Evolutionary conservation across 345 rosid species (phyloP).

Genomic region (Orychophragmus violaceus): DNA sequence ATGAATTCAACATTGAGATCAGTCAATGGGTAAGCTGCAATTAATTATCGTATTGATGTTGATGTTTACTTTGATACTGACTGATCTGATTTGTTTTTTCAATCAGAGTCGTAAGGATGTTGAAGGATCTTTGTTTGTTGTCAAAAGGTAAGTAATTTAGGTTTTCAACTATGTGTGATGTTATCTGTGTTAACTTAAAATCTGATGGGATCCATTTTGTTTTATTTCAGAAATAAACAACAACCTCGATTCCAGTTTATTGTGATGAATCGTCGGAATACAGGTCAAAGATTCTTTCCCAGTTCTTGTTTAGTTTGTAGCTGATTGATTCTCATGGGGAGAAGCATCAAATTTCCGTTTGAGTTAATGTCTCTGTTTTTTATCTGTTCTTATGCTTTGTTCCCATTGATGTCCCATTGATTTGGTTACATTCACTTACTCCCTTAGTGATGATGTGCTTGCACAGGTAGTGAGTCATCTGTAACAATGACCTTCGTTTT

Average conservation of each 20-base stretch:
- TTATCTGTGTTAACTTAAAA: neutral
- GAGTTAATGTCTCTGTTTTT: neutral
- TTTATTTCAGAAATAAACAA: constrained; percentile 57
- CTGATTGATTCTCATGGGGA: neutral
- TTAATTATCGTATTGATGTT: neutral
- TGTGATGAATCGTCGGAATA: constrained; percentile 90
- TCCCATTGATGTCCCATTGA: neutral
- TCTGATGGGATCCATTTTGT: neutral
- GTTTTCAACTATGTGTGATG: neutral
- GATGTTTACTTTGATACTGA: neutral
- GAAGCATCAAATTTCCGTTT: neutral
- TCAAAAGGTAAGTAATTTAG: constrained; percentile 52
- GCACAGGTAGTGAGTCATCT: neutral
- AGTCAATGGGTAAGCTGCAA: constrained; percentile 63
- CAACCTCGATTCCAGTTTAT: constrained; percentile 95
- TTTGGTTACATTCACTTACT: neutral
- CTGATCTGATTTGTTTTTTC: constrained; percentile 1
- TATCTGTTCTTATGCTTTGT: neutral
- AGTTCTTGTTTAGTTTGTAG: neutral
- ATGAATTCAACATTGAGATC: constrained; percentile 80
- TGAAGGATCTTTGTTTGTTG: constrained; percentile 94
- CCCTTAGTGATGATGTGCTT: neutral
- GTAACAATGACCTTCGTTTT: neutral
- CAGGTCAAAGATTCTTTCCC: constrained; percentile 41
- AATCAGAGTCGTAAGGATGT: constrained; percentile 88